Conservation (phyloP, 2,329 filamentous ascomycete species). For the Cladosporium cucumerinum region DNA sequence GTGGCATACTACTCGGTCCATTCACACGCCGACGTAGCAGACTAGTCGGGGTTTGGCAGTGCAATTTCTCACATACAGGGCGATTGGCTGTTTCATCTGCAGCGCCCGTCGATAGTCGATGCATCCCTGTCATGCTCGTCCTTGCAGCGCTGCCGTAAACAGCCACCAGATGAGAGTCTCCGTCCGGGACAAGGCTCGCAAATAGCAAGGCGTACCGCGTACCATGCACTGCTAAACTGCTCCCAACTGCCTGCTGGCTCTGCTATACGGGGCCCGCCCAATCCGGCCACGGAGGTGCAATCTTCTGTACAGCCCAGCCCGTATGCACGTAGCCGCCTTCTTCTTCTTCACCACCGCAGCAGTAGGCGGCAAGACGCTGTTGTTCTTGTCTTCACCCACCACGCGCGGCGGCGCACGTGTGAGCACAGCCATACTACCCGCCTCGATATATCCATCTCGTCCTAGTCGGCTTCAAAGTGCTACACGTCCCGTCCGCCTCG, state of each 20-base stretch:
- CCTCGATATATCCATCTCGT: not conserved
- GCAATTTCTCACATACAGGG: conserved; percentile 13
- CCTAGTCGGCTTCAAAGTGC: not conserved
- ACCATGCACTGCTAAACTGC: not conserved
- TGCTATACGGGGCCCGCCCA: not conserved
- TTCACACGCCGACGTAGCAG: not conserved
- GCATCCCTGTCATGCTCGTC: conserved; percentile 3
- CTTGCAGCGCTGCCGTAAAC: not conserved
- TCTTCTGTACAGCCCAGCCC: not conserved
- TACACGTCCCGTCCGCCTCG: not conserved
- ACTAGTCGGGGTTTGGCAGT: not conserved
- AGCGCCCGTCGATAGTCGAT: not conserved
- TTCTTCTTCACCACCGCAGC: conserved; percentile 10
- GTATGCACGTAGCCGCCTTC: conserved; percentile 12
- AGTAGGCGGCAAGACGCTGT: too few species aligned
- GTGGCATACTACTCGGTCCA: not conserved
- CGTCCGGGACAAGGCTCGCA: conserved; percentile 8
- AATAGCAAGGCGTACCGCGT: conserved; percentile 3
- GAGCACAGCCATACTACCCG: not conserved
- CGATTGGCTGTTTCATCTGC: conserved; percentile 11
- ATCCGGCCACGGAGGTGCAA: not conserved
- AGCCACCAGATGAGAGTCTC: not conserved
- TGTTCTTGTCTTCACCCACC: too few species aligned
- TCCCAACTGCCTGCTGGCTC: not conserved
- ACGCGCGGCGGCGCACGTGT: not conserved